A percentile compares a stretch with the other conserved stretches of the same genome.
phyloP scores from a whole-genome alignment of 1,284 basidiomycete species.

The Boletellus dicymbophilus region DNA sequence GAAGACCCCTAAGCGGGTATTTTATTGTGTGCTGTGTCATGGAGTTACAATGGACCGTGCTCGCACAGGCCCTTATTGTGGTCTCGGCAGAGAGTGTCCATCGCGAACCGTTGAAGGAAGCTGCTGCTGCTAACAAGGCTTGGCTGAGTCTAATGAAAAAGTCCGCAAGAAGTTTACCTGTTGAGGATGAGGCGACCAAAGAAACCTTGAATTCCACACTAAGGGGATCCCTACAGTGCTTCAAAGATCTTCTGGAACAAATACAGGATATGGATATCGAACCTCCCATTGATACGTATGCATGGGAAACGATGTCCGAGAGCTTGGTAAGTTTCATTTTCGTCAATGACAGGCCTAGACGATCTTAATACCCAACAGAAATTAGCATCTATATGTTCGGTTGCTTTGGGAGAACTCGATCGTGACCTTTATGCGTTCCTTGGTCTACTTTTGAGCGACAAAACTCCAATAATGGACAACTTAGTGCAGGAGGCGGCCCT shows the following conservation, averaged over 20 bases:
- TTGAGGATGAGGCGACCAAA: constrained; percentile 40
- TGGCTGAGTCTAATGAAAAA: constrained; percentile 70
- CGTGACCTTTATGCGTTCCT: constrained; percentile 71
- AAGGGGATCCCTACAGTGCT: constrained; percentile 67
- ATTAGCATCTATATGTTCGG: constrained; percentile 83
- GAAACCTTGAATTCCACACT: constrained; percentile 50
- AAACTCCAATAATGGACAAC: constrained; percentile 79
- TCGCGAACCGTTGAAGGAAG: constrained; percentile 53
- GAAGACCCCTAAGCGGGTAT: constrained; percentile 82
- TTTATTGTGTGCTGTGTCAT: constrained; percentile 86
- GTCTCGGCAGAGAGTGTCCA: constrained; percentile 29
- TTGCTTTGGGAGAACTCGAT: constrained; percentile 74
- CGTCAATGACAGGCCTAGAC: not conserved
- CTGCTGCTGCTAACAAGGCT: constrained; percentile 78
- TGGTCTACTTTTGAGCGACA: constrained; percentile 77
- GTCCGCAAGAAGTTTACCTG: constrained; percentile 40
- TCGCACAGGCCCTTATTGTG: constrained; percentile 74
- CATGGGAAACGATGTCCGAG: constrained; percentile 87
- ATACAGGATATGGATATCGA: constrained; percentile 80
- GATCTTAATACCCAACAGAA: constrained; percentile 55
- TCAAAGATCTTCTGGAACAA: constrained; percentile 71
- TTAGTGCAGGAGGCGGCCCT: constrained; percentile 86
- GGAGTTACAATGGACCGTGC: constrained; percentile 81
- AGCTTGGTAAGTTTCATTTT: constrained; percentile 53
- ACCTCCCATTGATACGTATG: constrained; percentile 79